Evolutionary conservation across 345 rosid species (phyloP).

Genomic region (Melaleuca quinquenervia): DNA sequence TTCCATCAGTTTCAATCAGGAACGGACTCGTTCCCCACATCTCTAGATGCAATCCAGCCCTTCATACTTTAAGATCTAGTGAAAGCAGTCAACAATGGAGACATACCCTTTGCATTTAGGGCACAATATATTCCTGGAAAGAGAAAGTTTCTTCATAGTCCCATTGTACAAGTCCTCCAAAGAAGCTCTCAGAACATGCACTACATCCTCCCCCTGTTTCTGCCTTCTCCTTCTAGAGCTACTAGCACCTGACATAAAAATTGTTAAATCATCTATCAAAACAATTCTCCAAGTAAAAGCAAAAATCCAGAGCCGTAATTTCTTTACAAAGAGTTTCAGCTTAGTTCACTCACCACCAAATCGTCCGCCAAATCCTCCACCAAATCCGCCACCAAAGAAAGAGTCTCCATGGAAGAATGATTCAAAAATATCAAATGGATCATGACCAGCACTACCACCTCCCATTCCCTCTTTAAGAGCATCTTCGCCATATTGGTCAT

Average conservation of each 20-base stretch:
- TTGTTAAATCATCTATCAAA: neutral
- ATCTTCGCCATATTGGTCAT: conserved; percentile 62
- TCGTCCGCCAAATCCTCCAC: neutral
- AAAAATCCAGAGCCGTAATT: neutral
- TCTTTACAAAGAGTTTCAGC: neutral
- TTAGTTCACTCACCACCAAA: neutral
- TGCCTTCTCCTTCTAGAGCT: conserved; percentile 50
- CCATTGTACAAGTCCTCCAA: conserved; percentile 62
- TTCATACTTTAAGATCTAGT: neutral
- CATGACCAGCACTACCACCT: conserved; percentile 36
- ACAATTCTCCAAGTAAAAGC: neutral
- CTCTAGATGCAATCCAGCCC: neutral
- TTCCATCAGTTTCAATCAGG: neutral
- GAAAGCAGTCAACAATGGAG: neutral
- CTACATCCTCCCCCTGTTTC: conserved; percentile 47
- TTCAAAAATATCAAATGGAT: conserved; percentile 54
- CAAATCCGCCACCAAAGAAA: neutral
- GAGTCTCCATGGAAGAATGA: conserved; percentile 24
- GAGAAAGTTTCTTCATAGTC: conserved; percentile 45
- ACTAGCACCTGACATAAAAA: conserved; percentile 23
- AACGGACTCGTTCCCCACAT: neutral
- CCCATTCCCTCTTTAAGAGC: conserved; percentile 72
- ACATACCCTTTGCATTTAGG: conserved; percentile 53
- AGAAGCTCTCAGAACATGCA: conserved; percentile 37
- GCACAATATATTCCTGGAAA: conserved; percentile 38